Evolutionary conservation across 306 rosid genomes (phyloP).

Genomic region (Arachis hypogaea): DNA sequence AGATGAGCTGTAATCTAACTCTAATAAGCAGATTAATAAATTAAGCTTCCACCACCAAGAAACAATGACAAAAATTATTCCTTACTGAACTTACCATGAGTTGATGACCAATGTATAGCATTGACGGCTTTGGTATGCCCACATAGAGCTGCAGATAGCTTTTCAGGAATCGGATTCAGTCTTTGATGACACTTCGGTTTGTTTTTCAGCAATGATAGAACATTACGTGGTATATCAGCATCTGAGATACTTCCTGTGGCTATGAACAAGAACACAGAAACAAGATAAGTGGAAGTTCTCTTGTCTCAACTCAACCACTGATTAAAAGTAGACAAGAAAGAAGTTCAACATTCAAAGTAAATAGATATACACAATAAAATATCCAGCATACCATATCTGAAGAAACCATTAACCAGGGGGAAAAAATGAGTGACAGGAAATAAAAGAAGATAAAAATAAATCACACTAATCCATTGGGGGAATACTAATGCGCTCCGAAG

Average conservation of each 20-base stretch:
- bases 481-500: no score
- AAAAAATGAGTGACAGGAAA: conserved; percentile 12
- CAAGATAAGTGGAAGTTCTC: conserved; percentile 11
- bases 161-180: conserved; percentile 46
- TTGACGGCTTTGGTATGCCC: conserved; percentile 74
- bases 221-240: conserved; percentile 54
- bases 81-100: conserved; percentile 53
- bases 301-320: conserved; percentile 2
- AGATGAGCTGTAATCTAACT: conserved; percentile 89
- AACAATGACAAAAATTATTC: conserved; percentile 14
- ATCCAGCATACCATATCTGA: not conserved
- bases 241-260: conserved; percentile 65
- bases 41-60: conserved; percentile 1
- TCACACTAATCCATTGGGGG: conserved; percentile 22
- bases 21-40: conserved; percentile 59
- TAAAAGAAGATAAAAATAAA: conserved; percentile 20
- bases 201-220: conserved; percentile 59
- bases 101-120: conserved; percentile 82
- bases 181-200: conserved; percentile 46
- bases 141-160: conserved; percentile 50
- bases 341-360: not conserved
- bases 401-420: conserved; percentile 9
- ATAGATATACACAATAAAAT: conserved; percentile 13
- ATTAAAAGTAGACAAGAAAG: conserved; percentile 14
- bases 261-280: conserved; percentile 39